Conservation (phyloP, 2,329 filamentous ascomycete genomes). For the Pseudogymnoascus sp. region DNA sequence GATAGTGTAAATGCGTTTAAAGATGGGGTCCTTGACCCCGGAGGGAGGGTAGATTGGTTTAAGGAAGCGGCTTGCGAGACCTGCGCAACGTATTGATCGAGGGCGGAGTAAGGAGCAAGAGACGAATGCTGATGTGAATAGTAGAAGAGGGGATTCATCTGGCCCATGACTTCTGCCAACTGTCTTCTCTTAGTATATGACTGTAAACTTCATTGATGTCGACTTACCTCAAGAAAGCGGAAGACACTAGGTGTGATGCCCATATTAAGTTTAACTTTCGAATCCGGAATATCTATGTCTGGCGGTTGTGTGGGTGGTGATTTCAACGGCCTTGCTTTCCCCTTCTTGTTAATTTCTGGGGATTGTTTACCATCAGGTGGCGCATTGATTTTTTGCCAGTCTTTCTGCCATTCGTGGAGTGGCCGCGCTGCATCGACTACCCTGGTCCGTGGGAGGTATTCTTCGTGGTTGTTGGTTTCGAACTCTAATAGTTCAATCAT, state of each 20-base stretch:
- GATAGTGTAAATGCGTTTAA: slow-evolving; percentile 9
- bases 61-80: slow-evolving; percentile 29
- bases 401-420: slow-evolving; percentile 56
- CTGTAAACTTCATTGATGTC: slow-evolving; percentile 19
- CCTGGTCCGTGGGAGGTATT: slow-evolving; percentile 68
- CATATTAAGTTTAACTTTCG: slow-evolving; percentile 46
- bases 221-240: slow-evolving; percentile 54
- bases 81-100: slow-evolving; percentile 50
- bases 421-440: slow-evolving; percentile 55
- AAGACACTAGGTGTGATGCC: slow-evolving; percentile 54
- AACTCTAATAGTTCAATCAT: slow-evolving; percentile 85
- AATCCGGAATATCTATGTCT: slow-evolving; percentile 52
- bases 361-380: slow-evolving; percentile 48
- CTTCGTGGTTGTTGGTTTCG: slow-evolving; percentile 65
- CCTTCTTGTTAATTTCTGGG: slow-evolving; percentile 61
- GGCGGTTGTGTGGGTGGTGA: slow-evolving; percentile 52
- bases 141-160: slow-evolving; percentile 56
- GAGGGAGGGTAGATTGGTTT: neutral
- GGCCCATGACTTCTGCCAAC: slow-evolving; percentile 58
- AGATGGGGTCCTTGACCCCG: neutral
- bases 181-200: slow-evolving; percentile 23
- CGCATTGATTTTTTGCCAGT: slow-evolving; percentile 53
- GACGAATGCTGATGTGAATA: slow-evolving; percentile 48
- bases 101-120: slow-evolving; percentile 48
- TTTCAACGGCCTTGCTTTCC: slow-evolving; percentile 50